Evolutionary conservation across 805 yeast species (phyloP), one percentile per base, ranked within the genome.

Genomic region (Hanseniaspora thailandica): DNA sequence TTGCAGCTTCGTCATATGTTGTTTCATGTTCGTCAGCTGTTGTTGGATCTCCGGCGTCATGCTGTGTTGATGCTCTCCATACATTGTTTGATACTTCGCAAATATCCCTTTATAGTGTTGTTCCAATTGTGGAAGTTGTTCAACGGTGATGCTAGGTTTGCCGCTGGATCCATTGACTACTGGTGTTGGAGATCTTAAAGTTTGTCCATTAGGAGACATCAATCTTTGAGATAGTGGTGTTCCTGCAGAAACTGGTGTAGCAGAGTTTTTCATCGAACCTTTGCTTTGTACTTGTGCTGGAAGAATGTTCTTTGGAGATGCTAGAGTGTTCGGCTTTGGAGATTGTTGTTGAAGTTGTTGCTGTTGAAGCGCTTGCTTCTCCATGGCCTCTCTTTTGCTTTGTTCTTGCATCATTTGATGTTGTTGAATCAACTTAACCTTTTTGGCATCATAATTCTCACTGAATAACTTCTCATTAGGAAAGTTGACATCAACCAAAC

Each of bases 331-430:
- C 3, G 20, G 20, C 30, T 36, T 40, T 33, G 53, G 25, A 34
- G 41, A 8, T 25, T 40, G 34, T 15, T 40, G 47, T 34, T 47
- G 44, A 8, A 38, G 51, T 5, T 26, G 43, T 12, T 30, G 33
- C 33, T 30, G 33, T 13, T 30, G 33, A 30, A 28, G 4, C 6
- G 10, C n/a, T 12, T 46, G 49, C 19, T 35, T 46, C 35, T 46
- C 39, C n/a, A 46, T 13, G 12, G 47, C 44, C 26, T 50, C 54
- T 43, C 47, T 50, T 22, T 43, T 41, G 6, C n/a, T n/a, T 35
- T 50, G 54, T 30, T 50, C 54, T 28, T 50, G 54, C n/a, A 50
- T 39, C 28, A 33, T 40, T 5, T 43, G 45, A 43, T 50, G 54
- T 7, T 43, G 45, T 12, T 50, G 54, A 13, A 50, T 34, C 31